Conservation (phyloP, 2,329 filamentous ascomycete genomes). For the Hypoxylon sp. region DNA sequence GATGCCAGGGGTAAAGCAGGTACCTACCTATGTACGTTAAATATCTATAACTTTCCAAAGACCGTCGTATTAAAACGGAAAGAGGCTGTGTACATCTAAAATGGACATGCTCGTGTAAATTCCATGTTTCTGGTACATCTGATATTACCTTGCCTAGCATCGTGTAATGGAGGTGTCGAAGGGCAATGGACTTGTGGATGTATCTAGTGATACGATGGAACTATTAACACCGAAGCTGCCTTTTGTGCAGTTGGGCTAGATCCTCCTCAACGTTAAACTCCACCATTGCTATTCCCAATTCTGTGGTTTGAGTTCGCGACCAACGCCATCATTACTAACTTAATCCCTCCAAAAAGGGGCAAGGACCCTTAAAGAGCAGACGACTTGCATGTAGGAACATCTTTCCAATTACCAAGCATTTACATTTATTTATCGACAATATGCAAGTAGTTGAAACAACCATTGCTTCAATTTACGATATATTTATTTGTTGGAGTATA, state of each 20-base stretch:
- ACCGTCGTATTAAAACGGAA: slow-evolving; percentile 16
- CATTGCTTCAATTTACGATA: no score
- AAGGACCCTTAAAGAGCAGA: slow-evolving; percentile 6
- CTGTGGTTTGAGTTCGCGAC: slow-evolving; percentile 33
- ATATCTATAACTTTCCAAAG: slow-evolving; percentile 5
- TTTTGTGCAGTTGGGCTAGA: slow-evolving; percentile 7
- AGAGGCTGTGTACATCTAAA: not conserved
- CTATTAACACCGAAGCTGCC: slow-evolving; percentile 12
- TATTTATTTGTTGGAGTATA: not conserved
- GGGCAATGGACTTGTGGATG: not conserved
- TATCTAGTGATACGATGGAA: not conserved
- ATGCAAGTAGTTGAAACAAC: no score
- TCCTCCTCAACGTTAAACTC: slow-evolving; percentile 18
- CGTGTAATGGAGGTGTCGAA: not conserved
- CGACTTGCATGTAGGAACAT: no score
- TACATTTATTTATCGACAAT: no score
- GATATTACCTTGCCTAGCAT: not conserved
- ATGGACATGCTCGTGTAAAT: not conserved
- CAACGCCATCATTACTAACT: slow-evolving; percentile 15
- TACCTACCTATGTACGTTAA: no score
- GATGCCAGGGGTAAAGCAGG: slow-evolving; percentile 31
- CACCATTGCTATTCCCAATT: slow-evolving; percentile 25
- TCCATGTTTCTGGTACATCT: slow-evolving; percentile 4
- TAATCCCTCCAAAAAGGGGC: slow-evolving; percentile 2
- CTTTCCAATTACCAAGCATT: no score